Conservation (phyloP, 164 flowering plant species). For the Tetrastigma voinierianum region DNA sequence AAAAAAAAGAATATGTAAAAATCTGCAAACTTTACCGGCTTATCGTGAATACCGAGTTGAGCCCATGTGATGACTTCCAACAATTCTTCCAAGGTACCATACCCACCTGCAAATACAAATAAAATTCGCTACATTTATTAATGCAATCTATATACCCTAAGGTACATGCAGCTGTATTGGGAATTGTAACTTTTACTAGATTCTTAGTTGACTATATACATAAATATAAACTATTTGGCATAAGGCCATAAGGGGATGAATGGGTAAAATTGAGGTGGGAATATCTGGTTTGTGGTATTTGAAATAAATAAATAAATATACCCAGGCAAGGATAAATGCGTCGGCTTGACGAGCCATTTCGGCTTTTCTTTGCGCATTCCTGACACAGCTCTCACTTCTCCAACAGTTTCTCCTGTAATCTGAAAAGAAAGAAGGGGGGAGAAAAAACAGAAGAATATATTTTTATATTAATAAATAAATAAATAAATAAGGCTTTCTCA, state of each 20-base stretch:
- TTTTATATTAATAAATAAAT: background rate
- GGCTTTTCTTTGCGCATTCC: slow-evolving; percentile 87
- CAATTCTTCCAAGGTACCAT: slow-evolving; percentile 71
- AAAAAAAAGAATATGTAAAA: no score
- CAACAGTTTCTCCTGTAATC: slow-evolving; percentile 74
- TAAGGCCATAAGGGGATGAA: no score
- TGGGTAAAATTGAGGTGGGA: no score
- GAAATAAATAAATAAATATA: background rate
- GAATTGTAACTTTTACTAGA: background rate
- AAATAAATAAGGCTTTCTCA: background rate
- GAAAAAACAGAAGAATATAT: background rate
- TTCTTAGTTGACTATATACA: no score
- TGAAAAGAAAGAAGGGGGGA: slow-evolving; percentile 14
- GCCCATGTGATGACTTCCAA: slow-evolving; percentile 84
- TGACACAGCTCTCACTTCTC: slow-evolving; percentile 74
- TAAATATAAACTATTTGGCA: no score
- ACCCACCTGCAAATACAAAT: slow-evolving; percentile 43
- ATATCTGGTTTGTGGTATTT: no score
- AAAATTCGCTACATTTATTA: no score
- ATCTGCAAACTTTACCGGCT: slow-evolving; percentile 4
- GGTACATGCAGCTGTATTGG: slow-evolving; percentile 6
- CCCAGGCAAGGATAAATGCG: slow-evolving; percentile 87
- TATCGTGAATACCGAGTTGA: slow-evolving; percentile 70
- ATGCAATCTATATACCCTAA: background rate
- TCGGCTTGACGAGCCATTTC: slow-evolving; percentile 93